A percentile compares a stretch with the other conserved stretches of the same genome.
These are phyloP conservation scores for Cymbopogon flexuosus DNA, from an alignment of 202 grass and related monocot species.

Conservation along the genomic window DNA sequence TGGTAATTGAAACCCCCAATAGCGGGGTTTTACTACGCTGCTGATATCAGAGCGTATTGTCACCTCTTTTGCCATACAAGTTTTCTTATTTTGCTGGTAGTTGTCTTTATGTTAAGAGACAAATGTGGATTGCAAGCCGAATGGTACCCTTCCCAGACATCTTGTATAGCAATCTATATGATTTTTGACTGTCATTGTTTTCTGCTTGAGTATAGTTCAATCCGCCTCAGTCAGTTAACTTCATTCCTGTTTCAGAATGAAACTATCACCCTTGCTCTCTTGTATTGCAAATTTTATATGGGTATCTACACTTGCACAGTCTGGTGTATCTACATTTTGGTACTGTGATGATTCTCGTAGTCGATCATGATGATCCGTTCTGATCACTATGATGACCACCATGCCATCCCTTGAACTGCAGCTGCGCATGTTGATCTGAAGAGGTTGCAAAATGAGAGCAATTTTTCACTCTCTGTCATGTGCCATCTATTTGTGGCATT, in stretches of 20 bases:
- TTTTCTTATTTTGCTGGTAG: conserved; percentile 33
- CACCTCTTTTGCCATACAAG: conserved; percentile 24
- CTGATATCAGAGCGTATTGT: conserved; percentile 28
- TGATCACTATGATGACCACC: neutral
- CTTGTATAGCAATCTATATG: neutral
- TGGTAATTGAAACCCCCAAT: conserved; percentile 20
- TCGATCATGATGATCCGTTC: conserved; percentile 5
- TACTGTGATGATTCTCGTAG: neutral
- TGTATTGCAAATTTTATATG: neutral
- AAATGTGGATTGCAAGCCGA: conserved; percentile 7
- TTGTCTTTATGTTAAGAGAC: conserved; percentile 4
- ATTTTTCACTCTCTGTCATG: neutral
- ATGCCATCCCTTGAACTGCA: neutral
- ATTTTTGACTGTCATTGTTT: neutral
- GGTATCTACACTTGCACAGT: neutral
- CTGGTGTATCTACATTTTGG: neutral
- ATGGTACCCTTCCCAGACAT: conserved; percentile 1
- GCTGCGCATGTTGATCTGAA: conserved; percentile 24
- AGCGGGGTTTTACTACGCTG: conserved; percentile 27
- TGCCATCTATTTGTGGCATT: conserved; percentile 37
- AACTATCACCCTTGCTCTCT: neutral
- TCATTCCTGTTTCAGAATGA: neutral
- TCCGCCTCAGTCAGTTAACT: neutral
- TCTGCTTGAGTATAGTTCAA: neutral
- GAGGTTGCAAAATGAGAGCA: conserved; percentile 18